Evolutionary conservation across 1,284 basidiomycete species (phyloP).

Genomic region (Psilocybe mexicana): DNA sequence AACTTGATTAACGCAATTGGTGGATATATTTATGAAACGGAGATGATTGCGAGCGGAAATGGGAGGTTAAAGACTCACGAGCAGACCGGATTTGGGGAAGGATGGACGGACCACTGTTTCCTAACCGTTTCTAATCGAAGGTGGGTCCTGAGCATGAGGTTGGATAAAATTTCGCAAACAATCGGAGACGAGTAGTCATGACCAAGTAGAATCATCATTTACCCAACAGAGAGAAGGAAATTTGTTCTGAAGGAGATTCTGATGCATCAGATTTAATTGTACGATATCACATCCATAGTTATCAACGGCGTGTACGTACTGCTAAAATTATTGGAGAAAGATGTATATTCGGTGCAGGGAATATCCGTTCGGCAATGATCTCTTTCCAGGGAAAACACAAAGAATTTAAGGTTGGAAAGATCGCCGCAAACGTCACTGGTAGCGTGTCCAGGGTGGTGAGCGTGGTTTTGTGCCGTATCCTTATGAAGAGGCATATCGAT

Average conservation of each 20-base stretch:
- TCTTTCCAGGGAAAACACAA: background rate
- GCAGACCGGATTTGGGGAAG: background rate
- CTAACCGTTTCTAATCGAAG: background rate
- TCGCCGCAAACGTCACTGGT: too few relatives aligned
- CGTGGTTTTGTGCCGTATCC: too few relatives aligned
- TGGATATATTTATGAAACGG: slow-evolving; percentile 4
- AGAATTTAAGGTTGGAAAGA: background rate
- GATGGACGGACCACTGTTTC: background rate
- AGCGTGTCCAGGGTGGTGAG: too few relatives aligned
- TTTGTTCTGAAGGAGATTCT: background rate
- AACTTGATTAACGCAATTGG: background rate
- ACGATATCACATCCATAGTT: background rate
- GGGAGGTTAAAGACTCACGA: background rate
- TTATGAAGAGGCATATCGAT: too few relatives aligned
- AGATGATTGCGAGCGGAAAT: slow-evolving; percentile 7
- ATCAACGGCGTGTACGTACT: background rate
- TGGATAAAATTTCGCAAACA: background rate
- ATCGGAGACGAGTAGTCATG: background rate
- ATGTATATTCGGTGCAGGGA: background rate
- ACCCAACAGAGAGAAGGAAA: background rate
- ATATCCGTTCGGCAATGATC: background rate
- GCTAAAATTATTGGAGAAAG: background rate
- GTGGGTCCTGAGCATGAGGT: background rate
- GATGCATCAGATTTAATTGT: slow-evolving; percentile 7
- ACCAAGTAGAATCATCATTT: background rate